A percentile compares a stretch with the other conserved stretches of the same genome.
Evolutionary conservation across 2,329 filamentous ascomycete species (phyloP).

Genomic region (Colletotrichum tanaceti): DNA sequence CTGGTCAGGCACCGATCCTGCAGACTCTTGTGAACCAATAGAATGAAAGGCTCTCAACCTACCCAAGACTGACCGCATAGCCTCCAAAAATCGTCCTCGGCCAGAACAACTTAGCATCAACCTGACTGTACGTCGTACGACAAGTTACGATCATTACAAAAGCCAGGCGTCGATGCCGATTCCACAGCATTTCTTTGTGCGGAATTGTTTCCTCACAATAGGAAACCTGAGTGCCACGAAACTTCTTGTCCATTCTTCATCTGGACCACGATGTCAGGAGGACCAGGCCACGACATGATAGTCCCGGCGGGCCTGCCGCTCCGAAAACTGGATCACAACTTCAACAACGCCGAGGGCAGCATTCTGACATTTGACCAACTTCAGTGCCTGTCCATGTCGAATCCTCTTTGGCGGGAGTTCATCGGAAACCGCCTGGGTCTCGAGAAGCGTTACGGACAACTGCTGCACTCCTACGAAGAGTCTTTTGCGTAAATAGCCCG

Average conservation of each 20-base stretch:
- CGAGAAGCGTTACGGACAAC: conserved; percentile 42
- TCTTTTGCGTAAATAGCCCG: conserved; percentile 35
- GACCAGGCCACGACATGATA: background rate
- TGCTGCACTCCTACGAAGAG: conserved; percentile 42
- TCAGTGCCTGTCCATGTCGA: conserved; percentile 37
- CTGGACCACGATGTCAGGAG: background rate
- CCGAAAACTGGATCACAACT: conserved; percentile 42
- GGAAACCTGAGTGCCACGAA: too few relatives aligned
- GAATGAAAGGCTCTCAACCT: too few relatives aligned
- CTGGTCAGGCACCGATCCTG: too few relatives aligned
- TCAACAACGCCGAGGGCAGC: conserved; percentile 44
- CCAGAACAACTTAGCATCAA: too few relatives aligned
- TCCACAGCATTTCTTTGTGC: background rate
- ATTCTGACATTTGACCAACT: conserved; percentile 43
- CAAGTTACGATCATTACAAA: too few relatives aligned
- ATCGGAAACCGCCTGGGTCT: conserved; percentile 41
- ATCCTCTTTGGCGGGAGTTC: conserved; percentile 44
- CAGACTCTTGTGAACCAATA: too few relatives aligned
- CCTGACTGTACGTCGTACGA: too few relatives aligned
- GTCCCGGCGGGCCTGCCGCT: conserved; percentile 19
- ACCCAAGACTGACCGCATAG: background rate
- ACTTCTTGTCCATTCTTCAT: too few relatives aligned
- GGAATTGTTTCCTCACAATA: too few relatives aligned
- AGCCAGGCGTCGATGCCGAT: rapidly evolving
- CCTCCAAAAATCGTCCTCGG: background rate